Base-by-base conservation (phyloP, 768 basidiomycete species). In the Hericium erinaceus region DNA sequence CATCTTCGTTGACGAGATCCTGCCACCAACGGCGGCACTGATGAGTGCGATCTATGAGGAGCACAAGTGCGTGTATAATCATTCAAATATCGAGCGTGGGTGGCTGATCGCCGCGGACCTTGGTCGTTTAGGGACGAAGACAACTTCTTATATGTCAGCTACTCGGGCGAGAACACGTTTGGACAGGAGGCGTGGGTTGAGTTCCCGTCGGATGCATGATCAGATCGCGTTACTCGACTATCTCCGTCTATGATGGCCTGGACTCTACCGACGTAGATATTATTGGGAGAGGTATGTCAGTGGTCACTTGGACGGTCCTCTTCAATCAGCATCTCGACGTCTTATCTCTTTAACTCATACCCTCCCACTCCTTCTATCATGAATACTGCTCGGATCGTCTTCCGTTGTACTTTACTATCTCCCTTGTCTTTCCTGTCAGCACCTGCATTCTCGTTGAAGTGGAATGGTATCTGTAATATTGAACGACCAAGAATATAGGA, bases 21-120 rank as follows among this genome's bases (percentile, higher is more conserved):
- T 99, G 28, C 97, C 97, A 48, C 97, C 97, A 46, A 98, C 97
- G 1, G 97, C 95, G 13, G 95, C 95, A 2, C 77, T 98, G 52
- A 99, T 99, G 97, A 94, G 92, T 67, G 86, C 92, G 57, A 98
- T 99, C 68, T 99, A 99, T 67, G 97, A 99, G 74, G 97, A 99
- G 74, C 95, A 99, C 81, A 98, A 98, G 95, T 98, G 61, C 67
- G 91, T 80, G 13, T 18, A 22, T 3, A 38, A 28, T 40, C 44
- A 59, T 2, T 22, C 53, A 51, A 54, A 15, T 55, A 38, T 26
- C 8, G 16, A 38, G 54, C 15, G 55, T 48, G 13, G 48, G 11
- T 56, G 40, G 28, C 9, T 37, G 20, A 10, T 33, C 15, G n/a
- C 22, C 15, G 20, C 40, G 55, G 15, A 52, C 48, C 4, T 18